Base-by-base conservation (phyloP, 176 grass and related monocot genomes). In the Stipa capillata region DNA sequence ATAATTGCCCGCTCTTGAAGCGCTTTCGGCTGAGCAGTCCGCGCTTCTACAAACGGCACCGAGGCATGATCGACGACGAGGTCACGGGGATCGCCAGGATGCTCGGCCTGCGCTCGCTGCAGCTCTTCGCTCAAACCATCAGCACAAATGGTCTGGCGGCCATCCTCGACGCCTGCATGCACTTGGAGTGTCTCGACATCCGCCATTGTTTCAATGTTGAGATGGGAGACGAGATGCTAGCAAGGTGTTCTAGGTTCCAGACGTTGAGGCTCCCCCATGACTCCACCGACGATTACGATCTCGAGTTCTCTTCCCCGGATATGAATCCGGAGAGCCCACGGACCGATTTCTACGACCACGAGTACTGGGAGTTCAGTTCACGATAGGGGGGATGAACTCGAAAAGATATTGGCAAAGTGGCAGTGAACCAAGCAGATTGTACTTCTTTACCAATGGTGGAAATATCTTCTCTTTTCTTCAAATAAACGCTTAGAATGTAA, bases 61-160 rank as follows among this genome's bases (percentile, higher is more conserved):
- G 32, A 25, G 0, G 24, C 16, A 4, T 1, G 2, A 8, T 28
- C 33, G 33, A 65, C 34, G 47, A 79, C 13, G 77, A 78, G 14
- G 77, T 62, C 32, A 10, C 6, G 47, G 77, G 8, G n/a, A 41
- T 79, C 1, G 21, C 21, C 0, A 12, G 8, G n/a, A 79, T 67
- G 77, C 45, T 15, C 8, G 21, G 48, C 8, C 47, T 79, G 0
- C 62, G 15, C 21, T 20, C 34, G 1, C 47, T 79, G 31, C 61
- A 79, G 34, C 77, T 79, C n/a, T 79, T 79, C 10, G 77, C 40
- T 15, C 65, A 67, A 9, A 67, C 11, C 10, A 8, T 80, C 12
- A 7, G 49, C 36, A 69, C 68, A 12, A 48, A 1, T 16, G 78
- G 78, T 4, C 37, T 80, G 47, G 1, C 5, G 0, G 20, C 58